Base-by-base conservation (phyloP, 352 stramenopile species). In the Globisporangium iwayamae region DNA sequence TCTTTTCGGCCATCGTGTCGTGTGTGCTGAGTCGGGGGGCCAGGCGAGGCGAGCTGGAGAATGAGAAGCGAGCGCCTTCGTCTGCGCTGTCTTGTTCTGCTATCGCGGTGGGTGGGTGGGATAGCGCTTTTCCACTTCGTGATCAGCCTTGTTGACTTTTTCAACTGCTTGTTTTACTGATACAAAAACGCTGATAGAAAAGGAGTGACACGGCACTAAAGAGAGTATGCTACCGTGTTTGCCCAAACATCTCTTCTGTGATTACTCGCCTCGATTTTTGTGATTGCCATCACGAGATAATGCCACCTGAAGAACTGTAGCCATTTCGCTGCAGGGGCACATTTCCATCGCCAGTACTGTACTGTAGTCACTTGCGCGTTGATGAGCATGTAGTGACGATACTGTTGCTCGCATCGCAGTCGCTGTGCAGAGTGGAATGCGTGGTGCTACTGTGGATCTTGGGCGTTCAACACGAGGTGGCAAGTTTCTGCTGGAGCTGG, bases 1-100 rank as follows among this genome's bases (percentile, higher is more conserved):
- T 51, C 28, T 65, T 32, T 47, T n/a, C 9, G 41, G 56, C 56
- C 56, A 62, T 62, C 16, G 41, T 41, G 50, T 57, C 51, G 30
- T 43, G 51, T 43, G 52, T 18, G 32, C 32, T 46, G 52, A 58
- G 52, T 36, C 32, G 32, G 32, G 32, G 32, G 25, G 25, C 25
- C 1, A 28, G 25, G 25, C 25, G 25, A 28, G 25, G 51, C 51
- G 30, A 43, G 51, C 30, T 45, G 20, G 32, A 58, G 34, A 58
- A 46, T 58, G 52, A 32, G 18, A 39, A 28, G 25, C 25, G 20
- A 22, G 25, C 4, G 28, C 18, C 10, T 34, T 9, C 22, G 22
- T 22, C 25, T 5, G 5, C 11, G 14, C 14, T 22, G 25, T 3
- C 10, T 30, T 56, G 51, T 6, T 41, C 30, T 28, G 16, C 7